phyloP scores from a whole-genome alignment of 768 basidiomycete species.

The Amanita inopinata region DNA sequence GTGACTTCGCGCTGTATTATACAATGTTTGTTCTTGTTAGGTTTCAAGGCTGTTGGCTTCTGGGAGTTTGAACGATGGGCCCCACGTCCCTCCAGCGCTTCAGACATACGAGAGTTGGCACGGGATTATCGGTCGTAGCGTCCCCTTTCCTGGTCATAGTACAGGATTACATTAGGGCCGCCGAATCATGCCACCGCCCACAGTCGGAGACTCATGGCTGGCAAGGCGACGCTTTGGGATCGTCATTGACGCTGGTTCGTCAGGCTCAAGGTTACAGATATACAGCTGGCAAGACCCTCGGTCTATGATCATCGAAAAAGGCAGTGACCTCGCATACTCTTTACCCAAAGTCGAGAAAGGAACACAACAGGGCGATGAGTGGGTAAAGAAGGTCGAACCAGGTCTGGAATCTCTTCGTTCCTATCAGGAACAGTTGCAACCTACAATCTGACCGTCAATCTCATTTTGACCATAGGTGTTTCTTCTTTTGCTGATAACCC shows the following conservation, averaged over 20 bases:
- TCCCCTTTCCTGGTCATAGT: neutral
- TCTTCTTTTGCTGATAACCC: conserved; percentile 72
- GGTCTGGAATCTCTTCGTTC: conserved; percentile 45
- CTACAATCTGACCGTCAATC: neutral
- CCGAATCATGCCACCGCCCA: conserved; percentile 62
- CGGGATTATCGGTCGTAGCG: neutral
- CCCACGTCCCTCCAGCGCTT: neutral
- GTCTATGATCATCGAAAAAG: conserved; percentile 35
- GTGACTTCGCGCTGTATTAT: neutral
- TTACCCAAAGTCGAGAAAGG: conserved; percentile 92
- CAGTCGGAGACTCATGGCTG: conserved; percentile 64
- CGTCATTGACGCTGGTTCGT: conserved; percentile 98
- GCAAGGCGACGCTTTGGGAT: conserved; percentile 78
- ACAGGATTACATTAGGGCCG: neutral
- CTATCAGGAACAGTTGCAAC: neutral
- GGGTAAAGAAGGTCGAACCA: conserved; percentile 90
- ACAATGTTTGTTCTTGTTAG: conserved; percentile 3
- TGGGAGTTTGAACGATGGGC: too few species aligned
- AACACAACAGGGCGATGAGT: conserved; percentile 66
- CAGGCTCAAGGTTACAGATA: conserved; percentile 90
- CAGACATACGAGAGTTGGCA: too few species aligned
- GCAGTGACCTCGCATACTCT: conserved; percentile 39
- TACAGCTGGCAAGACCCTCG: conserved; percentile 93
- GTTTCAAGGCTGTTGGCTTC: neutral
- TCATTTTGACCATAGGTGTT: conserved; percentile 46